Percentiles rank a stretch among this genome's conserved stretches.
These are phyloP conservation scores for Oryza coarctata DNA, from an alignment of 176 grass and related monocot genomes.

Conservation along the genomic window DNA sequence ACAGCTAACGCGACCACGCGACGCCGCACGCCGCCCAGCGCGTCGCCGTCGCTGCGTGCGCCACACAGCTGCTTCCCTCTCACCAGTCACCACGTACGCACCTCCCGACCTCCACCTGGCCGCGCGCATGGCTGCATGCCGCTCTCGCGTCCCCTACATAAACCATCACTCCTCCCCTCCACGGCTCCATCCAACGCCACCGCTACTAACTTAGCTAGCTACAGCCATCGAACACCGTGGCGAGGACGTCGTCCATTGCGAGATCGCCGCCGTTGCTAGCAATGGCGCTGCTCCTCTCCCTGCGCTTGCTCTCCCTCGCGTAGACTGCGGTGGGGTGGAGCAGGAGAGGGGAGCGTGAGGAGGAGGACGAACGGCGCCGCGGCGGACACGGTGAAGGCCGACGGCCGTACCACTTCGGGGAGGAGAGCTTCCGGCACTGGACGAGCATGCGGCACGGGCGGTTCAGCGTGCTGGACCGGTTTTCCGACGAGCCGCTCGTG, in stretches of 20 bases:
- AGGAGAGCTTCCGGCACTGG: slow-evolving; percentile 57
- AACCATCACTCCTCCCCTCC: neutral
- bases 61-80: neutral
- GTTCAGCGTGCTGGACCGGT: slow-evolving; percentile 57
- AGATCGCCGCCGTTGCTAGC: neutral
- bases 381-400: slow-evolving; percentile 6
- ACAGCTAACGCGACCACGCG: neutral
- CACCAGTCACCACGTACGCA: slow-evolving; percentile 43
- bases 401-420: slow-evolving; percentile 55
- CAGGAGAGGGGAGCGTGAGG: neutral
- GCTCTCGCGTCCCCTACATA: slow-evolving; percentile 4
- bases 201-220: too few relatives aligned
- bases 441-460: slow-evolving; percentile 41
- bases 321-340: neutral
- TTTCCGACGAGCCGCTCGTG: slow-evolving; percentile 41
- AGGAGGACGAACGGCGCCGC: neutral
- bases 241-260: neutral
- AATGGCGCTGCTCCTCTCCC: slow-evolving; percentile 26
- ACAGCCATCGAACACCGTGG: slow-evolving; percentile 10
- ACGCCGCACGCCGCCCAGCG: neutral
- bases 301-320: neutral
- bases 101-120: slow-evolving; percentile 49
- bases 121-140: slow-evolving; percentile 39
- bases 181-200: neutral
- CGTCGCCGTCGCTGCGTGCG: neutral